phyloP scores from a whole-genome alignment of 345 rosid species.

The Citrus maxima region DNA sequence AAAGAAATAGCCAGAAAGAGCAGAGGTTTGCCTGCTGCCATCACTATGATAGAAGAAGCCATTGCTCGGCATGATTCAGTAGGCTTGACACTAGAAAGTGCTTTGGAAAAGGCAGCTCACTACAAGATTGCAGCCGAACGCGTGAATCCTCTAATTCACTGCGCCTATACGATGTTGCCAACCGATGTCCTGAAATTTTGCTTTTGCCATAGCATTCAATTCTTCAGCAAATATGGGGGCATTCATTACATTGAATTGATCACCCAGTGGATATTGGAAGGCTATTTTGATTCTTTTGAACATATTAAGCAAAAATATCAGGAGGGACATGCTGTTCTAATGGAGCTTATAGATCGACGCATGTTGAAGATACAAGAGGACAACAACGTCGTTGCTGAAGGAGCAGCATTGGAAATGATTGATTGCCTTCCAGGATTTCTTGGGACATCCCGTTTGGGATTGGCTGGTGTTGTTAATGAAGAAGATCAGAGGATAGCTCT shows the following conservation, averaged over 20 bases:
- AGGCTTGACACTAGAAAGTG: not conserved
- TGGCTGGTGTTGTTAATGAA: constrained; percentile 36
- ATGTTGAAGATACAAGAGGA: constrained; percentile 44
- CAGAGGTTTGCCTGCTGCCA: constrained; percentile 27
- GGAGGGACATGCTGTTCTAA: constrained; percentile 42
- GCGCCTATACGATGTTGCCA: constrained; percentile 20
- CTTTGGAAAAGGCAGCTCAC: not conserved
- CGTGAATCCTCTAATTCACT: constrained; percentile 19
- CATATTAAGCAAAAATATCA: constrained; percentile 39
- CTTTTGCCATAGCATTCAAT: constrained; percentile 48
- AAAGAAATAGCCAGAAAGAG: constrained; percentile 1
- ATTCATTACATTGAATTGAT: constrained; percentile 54
- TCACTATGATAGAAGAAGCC: constrained; percentile 35
- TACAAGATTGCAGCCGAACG: not conserved
- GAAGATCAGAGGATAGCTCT: constrained; percentile 20
- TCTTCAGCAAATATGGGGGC: constrained; percentile 28
- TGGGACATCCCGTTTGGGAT: constrained; percentile 26
- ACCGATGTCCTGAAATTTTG: constrained; percentile 23
- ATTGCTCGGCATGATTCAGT: not conserved
- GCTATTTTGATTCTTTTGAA: constrained; percentile 42
- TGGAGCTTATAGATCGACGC: constrained; percentile 43
- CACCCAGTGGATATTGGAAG: constrained; percentile 67
- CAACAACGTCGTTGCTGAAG: constrained; percentile 43
- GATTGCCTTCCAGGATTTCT: constrained; percentile 32
- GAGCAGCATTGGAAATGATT: constrained; percentile 13